phyloP scores from a whole-genome alignment of 345 rosid species.

The Streptanthus diversifolius region DNA sequence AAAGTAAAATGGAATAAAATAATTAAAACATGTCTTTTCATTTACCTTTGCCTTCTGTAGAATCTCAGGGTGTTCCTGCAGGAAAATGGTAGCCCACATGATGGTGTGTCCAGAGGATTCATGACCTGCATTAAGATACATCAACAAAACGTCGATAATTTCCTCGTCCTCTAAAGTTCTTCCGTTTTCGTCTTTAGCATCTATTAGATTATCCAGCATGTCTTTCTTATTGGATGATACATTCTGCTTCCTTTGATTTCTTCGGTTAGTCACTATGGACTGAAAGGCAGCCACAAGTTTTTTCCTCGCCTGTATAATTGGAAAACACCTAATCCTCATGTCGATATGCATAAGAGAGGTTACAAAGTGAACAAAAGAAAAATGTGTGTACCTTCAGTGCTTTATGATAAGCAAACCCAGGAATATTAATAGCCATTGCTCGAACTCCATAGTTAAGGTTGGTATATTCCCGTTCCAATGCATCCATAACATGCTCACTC shows the following conservation, averaged over 20 bases:
- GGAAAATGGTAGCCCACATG: constrained; percentile 77
- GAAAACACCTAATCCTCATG: neutral
- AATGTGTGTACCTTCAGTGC: constrained; percentile 61
- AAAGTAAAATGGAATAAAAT: neutral
- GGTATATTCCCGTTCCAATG: constrained; percentile 69
- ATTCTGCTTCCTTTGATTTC: constrained; percentile 36
- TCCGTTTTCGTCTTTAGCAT: constrained; percentile 66
- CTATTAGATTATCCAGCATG: constrained; percentile 73
- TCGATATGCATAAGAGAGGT: neutral
- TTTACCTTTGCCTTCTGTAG: constrained; percentile 62
- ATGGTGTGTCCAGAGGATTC: constrained; percentile 85
- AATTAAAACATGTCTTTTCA: neutral
- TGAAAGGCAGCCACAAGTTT: constrained; percentile 61
- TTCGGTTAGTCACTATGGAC: constrained; percentile 52
- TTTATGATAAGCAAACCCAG: constrained; percentile 76
- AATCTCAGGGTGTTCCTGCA: constrained; percentile 64
- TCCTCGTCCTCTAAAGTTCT: constrained; percentile 59
- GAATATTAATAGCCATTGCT: constrained; percentile 84
- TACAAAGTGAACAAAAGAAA: neutral
- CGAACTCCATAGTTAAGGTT: constrained; percentile 72
- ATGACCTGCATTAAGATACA: constrained; percentile 91
- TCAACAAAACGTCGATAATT: constrained; percentile 68
- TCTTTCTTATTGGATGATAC: constrained; percentile 42
- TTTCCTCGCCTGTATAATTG: constrained; percentile 58
- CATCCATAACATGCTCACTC: constrained; percentile 58